phyloP scores from a whole-genome alignment of 768 basidiomycete genomes.

The Boletus pseudopeckii region DNA sequence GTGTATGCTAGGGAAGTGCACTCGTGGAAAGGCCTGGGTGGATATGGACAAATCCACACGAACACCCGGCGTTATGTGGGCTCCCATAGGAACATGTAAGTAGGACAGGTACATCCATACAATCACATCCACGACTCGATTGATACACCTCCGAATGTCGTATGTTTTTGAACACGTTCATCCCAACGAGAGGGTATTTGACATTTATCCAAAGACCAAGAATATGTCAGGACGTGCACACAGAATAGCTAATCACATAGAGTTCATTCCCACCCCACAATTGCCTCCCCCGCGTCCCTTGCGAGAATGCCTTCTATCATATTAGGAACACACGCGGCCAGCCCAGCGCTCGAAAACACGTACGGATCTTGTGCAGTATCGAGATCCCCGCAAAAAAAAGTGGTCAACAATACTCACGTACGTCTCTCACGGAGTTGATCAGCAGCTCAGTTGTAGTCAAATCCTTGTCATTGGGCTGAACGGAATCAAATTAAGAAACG shows the following conservation, averaged over 20 bases:
- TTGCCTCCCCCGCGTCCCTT: conserved; percentile 11
- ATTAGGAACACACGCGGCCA: conserved; percentile 15
- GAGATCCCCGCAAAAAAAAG: conserved; percentile 10
- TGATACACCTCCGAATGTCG: conserved; percentile 9
- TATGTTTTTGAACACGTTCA: conserved; percentile 8
- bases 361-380: conserved; percentile 34
- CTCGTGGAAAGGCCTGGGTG: conserved; percentile 7
- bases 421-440: conserved; percentile 21
- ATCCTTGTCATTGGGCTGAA: background rate
- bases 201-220: background rate
- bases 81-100: background rate
- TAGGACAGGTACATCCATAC: background rate
- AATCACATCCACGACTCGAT: background rate
- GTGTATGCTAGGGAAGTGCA: conserved; percentile 5
- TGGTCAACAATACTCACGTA: conserved; percentile 17
- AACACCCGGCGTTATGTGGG: background rate
- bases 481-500: background rate
- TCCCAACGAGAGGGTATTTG: conserved; percentile 7
- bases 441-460: background rate
- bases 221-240: background rate
- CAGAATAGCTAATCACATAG: too few species aligned
- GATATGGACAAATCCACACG: background rate
- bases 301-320: conserved; percentile 5
- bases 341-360: conserved; percentile 27
- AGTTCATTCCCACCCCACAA: conserved; percentile 26